Evolutionary conservation across 106 monocot species (phyloP), one percentile per base, ranked within the genome.

Genomic region (Dendrobium nobile): DNA sequence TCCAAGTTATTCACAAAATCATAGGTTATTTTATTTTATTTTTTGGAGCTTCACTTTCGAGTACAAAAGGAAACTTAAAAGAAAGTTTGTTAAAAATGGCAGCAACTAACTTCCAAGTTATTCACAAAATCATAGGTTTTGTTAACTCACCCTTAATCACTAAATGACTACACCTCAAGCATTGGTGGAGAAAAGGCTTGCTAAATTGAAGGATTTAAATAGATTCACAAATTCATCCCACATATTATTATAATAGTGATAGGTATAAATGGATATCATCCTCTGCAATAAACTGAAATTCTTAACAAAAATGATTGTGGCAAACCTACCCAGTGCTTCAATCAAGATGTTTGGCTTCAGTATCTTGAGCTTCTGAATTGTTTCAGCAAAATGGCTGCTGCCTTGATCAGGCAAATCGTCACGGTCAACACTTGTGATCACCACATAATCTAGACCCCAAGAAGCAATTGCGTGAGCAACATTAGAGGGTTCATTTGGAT

Each of bases 371-470:
- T 86, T 95, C 47, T 87, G 84, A 20, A 95, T 88, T 24, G 95
- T 95, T 85, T 95, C 88, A 40, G 95, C 58, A 85, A 95, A 92
- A 83, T 95, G 95, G 26, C 79, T 83, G 82, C 95, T 95, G 67
- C 95, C 95, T 87, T 95, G 95, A 86, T 95, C 95, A 77, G 87
- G 81, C 78, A 95, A 82, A 79, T 95, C 95, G 73, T 95, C 95
- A 41, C 95, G 90, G 77, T 95, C 95, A 72, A 95, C 95, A 72
- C 95, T 95, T 65, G 95, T 95, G 26, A 95, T 88, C 47, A 95
- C 95, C 22, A 95, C 88, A 84, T 95, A 95, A 78, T 95, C 92
- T 28, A 95, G 58, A 80, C 95, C 95, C 95, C 95, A 95, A 18
- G 90, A 90, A 9, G 92, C 90, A 88, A 95, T 95, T 19, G 95